Evolutionary conservation across 495 filamentous ascomycete genomes (phyloP), one percentile per base, ranked within the genome.

Genomic region (Hamigera avellanea): DNA sequence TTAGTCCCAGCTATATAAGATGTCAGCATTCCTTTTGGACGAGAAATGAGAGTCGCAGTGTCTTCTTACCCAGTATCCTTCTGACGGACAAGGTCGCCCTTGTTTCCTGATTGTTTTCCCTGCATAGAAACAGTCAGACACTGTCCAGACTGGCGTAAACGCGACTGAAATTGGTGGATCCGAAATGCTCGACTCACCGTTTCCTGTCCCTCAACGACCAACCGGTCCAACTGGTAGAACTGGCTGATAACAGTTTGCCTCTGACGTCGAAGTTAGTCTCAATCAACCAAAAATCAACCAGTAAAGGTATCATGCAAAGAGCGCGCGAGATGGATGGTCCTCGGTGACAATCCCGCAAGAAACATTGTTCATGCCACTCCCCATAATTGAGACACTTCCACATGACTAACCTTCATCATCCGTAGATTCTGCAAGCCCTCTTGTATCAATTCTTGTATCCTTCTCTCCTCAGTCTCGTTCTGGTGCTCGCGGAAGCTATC

Each of bases 221-320:
- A 73, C 51, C 78, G 67, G 57, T 98, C 86, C 48, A 91, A 48
- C 62, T 94, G 83, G 64, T 83, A 98, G 59, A 95, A 95, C 56
- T 95, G 85, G 49, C 85, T 93, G 45, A 98, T 74, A 21, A 87
- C 68, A 4, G 89, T 93, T 79, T 98, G 91, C 49, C 91, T 80
- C 91, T 98, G 63, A 39, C 8, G 15, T 15, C 15, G 10, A 14
- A 14, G 42, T 61, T 32, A 56, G 49, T n/a, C 21, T 9, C 9
- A 21, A 42, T 16, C 13, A 0, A 16, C 19, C 21, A 23, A 23
- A 9, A 23, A 23, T 23, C 5, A 23, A 4, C 4, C 21, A 23
- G 21, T 23, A 9, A 9, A 23, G 5, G 9, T 23, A 23, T 23
- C 21, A 9, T 9, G 5, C 9, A 9, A 9, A 23, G 21, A 23